Conservation (phyloP, 1,139 yeast species). For the Blastobotrys raffinosifermentans region DNA sequence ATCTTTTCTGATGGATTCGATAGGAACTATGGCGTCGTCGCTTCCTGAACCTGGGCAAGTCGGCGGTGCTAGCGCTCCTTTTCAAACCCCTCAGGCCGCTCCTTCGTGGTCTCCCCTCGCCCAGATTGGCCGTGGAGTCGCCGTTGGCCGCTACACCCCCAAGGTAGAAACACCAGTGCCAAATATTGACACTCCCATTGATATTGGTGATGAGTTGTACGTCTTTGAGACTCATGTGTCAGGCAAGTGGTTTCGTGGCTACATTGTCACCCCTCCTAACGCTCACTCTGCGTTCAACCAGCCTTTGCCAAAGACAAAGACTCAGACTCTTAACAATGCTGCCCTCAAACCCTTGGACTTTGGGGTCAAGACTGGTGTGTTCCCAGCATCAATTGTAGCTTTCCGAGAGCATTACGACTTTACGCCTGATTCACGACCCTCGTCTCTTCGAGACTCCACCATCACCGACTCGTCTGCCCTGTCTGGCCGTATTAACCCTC, state of each 20-base stretch:
- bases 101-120: constrained; percentile 41
- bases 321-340: constrained; percentile 21
- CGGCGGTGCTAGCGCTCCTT: neutral
- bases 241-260: constrained; percentile 76
- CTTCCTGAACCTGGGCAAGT: constrained; percentile 4
- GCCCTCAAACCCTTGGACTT: constrained; percentile 26
- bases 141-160: constrained; percentile 24
- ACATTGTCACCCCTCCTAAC: constrained; percentile 38
- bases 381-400: constrained; percentile 26
- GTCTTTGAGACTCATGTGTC: constrained; percentile 59
- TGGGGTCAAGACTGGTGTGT: constrained; percentile 26
- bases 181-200: constrained; percentile 33
- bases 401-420: constrained; percentile 27
- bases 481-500: constrained; percentile 20
- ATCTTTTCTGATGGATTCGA: too few species aligned
- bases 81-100: neutral
- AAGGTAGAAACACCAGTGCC: constrained; percentile 12
- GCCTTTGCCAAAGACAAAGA: constrained; percentile 19
- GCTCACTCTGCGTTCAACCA: constrained; percentile 28
- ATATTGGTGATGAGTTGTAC: constrained; percentile 77
- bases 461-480: constrained; percentile 4
- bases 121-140: constrained; percentile 26
- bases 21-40: neutral
- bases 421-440: constrained; percentile 8
- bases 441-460: constrained; percentile 8